Base-by-base conservation (phyloP, 139 green algal species). In the Pycnococcus provasolii region DNA sequence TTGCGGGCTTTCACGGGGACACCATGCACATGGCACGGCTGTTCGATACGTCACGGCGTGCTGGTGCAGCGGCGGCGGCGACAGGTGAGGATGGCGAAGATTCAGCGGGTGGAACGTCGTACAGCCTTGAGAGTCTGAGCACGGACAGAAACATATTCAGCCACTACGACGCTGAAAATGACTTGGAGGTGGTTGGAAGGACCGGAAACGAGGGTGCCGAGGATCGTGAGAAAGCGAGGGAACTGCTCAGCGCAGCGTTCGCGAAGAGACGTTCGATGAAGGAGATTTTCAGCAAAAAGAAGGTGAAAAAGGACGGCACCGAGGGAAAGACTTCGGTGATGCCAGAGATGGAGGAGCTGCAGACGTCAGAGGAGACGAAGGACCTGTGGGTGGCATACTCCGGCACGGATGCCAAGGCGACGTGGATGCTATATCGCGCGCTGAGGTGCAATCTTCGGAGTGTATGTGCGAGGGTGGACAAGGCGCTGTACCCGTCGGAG, bases 1-100 rank as follows among this genome's bases (percentile, higher is more conserved):
- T 79, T 50, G 54, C 40, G 9, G 92, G 91, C 46, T 96, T 97
- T 74, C 75, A 40, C 39, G 92, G 73, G 1, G 92, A 98, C 82
- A 98, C 92, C 0, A 89, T 98, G 82, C 92, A 98, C 86, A 96
- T 98, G 91, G 91, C 92, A n/a, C 81, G 92, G 37, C 77, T 98
- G 64, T 87, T 79, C 62, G 87, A 98, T 58, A 83, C 86, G 4
- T 83, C 73, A 0, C 79, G 91, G 26, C 81, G 51, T 46, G 13
- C 4, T 6, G 39, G 42, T 40, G 7, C 8, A 6, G 26, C 26
- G 26, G 26, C 26, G 26, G 26, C 26, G 26, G 26, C 26, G 26
- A 26, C 26, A 26, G 26, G 26, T 26, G 26, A 26, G 26, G 26
- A 26, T 26, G 26, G 26, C 26, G 26, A 11, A 11, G 48, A 9